Base-by-base conservation (phyloP, 1,139 yeast genomes). In the Kodamaea fungicola region DNA sequence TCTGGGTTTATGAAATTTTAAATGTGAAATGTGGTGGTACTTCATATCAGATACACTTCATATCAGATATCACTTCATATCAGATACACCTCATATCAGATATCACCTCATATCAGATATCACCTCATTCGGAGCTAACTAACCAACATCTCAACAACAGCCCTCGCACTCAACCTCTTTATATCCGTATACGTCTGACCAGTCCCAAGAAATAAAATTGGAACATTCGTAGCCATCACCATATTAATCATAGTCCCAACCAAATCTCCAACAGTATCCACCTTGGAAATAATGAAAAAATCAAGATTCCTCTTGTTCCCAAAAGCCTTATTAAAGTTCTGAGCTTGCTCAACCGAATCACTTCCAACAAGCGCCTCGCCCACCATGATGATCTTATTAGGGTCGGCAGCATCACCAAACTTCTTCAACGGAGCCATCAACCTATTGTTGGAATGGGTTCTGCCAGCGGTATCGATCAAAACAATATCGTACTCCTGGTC, bases 341-440 rank as follows among this genome's bases (percentile, higher is more conserved):
- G 78, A 0, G 98, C 98, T 59, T 92, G 98, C 57, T 86, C 88
- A 4, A 92, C 97, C 1, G 97, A 88, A 57, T 92, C 98, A 0
- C 97, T 90, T 13, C 98, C 98, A 2, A 90, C 98, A 33, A 92
- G 71, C 0, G 98, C 98, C 60, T 92, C 98, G 31, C 97, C 98
- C 12, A 92, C 98, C 97, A 92, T 92, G 53, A 92, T 89, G 54
- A 92, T 90, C 62, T 87, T 90, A 62, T 92, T 94, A 1, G 98
- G 98, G 42, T 87, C 77, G 3, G 97, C 97, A 35, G 95, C 90
- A 52, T 86, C 90, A 22, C 97, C 97, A 63, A 92, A 94, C 43
- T 92, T 88, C 52, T 90, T 95, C 48, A 92, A 68, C 7, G 97
- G 96, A 0, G 96, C 92, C 98, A 92, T 92, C 46, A 92, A 74